These are phyloP conservation scores for Juglanconis oblonga DNA, from an alignment of 2,329 filamentous ascomycete genomes.

Conservation along the genomic window DNA sequence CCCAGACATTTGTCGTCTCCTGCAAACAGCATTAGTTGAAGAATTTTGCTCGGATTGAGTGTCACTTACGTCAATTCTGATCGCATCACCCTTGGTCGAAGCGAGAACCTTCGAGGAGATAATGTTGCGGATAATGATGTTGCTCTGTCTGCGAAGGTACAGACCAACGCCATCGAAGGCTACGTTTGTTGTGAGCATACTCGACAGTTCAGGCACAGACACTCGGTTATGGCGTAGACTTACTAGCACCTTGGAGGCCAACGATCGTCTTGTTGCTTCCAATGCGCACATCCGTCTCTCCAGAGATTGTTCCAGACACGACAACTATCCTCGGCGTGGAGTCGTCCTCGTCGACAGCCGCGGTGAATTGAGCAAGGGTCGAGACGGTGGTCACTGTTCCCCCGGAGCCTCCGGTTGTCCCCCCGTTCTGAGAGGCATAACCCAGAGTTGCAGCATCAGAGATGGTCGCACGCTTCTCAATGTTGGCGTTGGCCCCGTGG, in stretches of 20 bases:
- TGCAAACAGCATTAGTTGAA: slow-evolving; percentile 20
- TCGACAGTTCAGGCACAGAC: background rate
- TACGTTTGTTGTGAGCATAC: background rate
- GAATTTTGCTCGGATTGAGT: background rate
- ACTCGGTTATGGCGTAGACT: background rate
- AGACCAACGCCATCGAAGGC: slow-evolving; percentile 33
- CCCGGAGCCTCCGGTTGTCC: slow-evolving; percentile 46
- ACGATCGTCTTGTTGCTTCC: slow-evolving; percentile 43
- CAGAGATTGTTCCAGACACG: slow-evolving; percentile 36
- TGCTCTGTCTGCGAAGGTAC: slow-evolving; percentile 38
- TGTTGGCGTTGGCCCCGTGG: slow-evolving; percentile 8
- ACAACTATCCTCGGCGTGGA: slow-evolving; percentile 33
- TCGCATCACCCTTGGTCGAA: slow-evolving; percentile 37
- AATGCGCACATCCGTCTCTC: slow-evolving; percentile 34
- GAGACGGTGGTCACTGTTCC: slow-evolving; percentile 47
- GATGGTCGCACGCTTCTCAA: slow-evolving; percentile 20
- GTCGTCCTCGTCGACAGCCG: slow-evolving; percentile 40
- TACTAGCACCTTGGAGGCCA: slow-evolving; percentile 27
- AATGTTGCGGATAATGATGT: slow-evolving; percentile 47
- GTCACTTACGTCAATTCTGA: slow-evolving; percentile 23
- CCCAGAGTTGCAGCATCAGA: slow-evolving; percentile 31
- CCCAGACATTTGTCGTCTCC: slow-evolving; percentile 42
- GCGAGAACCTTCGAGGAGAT: slow-evolving; percentile 36
- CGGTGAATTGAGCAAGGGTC: slow-evolving; percentile 41
- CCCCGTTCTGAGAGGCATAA: slow-evolving; percentile 46